These are phyloP conservation scores for Poterioochromonas sp. DNA, from an alignment of 352 stramenopile genomes.

Conservation along the genomic window DNA sequence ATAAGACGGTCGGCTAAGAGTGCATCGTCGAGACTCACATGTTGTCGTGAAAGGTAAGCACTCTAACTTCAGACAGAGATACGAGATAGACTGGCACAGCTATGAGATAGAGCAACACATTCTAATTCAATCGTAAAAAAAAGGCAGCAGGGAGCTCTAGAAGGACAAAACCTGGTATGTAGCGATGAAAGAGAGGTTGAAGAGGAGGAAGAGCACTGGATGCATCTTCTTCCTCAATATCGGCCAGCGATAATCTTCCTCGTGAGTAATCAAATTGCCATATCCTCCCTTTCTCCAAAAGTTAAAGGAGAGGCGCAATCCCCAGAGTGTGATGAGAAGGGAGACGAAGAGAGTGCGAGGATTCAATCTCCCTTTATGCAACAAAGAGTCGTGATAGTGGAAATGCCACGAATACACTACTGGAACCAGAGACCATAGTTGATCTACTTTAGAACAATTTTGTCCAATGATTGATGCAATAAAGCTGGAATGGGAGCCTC, in stretches of 20 bases:
- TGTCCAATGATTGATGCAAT: slow-evolving; percentile 32
- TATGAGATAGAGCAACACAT: slow-evolving; percentile 11
- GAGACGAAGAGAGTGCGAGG: slow-evolving; percentile 9
- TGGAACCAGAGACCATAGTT: slow-evolving; percentile 18
- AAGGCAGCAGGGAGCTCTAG: not conserved
- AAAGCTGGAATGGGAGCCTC: not conserved
- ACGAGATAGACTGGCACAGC: not conserved
- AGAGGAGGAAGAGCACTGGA: not conserved
- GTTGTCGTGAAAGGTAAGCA: not conserved
- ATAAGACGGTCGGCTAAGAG: not conserved
- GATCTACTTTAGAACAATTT: slow-evolving; percentile 31
- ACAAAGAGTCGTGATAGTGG: not conserved
- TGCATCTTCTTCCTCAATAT: slow-evolving; percentile 27
- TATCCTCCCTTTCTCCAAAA: slow-evolving; percentile 26
- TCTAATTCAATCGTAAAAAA: slow-evolving; percentile 6
- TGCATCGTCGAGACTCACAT: not conserved
- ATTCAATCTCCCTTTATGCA: not conserved
- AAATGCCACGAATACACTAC: slow-evolving; percentile 12
- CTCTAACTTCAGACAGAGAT: not conserved
- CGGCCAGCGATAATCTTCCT: slow-evolving; percentile 31
- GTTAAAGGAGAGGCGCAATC: slow-evolving; percentile 12
- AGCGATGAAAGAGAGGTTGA: slow-evolving; percentile 22
- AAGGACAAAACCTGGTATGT: slow-evolving; percentile 4
- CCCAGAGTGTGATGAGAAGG: slow-evolving; percentile 18
- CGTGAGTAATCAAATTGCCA: slow-evolving; percentile 20